These are phyloP conservation scores for Actinomortierella ambigua DNA, from an alignment of 371 early-diverging fungal species.

Conservation along the genomic window DNA sequence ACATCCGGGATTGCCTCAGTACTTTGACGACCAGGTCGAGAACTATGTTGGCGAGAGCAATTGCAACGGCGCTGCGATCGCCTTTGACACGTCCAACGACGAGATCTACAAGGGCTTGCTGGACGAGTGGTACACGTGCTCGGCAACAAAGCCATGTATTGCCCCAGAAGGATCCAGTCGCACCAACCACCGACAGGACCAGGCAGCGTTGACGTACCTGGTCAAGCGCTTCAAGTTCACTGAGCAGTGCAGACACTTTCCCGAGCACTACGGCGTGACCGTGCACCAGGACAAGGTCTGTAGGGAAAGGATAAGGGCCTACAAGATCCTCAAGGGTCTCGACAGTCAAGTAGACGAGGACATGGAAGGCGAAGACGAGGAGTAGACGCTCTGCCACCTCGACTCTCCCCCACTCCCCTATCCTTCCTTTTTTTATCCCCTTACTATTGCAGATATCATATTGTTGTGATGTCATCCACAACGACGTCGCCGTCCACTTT, in stretches of 20 bases:
- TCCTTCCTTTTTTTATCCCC: neutral
- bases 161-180: conserved; percentile 67
- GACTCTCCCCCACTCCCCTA: neutral
- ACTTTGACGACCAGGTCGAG: conserved; percentile 48
- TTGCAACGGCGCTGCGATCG: conserved; percentile 68
- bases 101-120: conserved; percentile 55
- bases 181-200: conserved; percentile 69
- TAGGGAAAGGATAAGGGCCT: conserved; percentile 45
- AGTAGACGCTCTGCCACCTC: conserved; percentile 1
- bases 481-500: no score
- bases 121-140: conserved; percentile 62
- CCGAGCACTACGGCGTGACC: conserved; percentile 58
- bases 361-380: conserved; percentile 10
- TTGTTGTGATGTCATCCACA: no score
- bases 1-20: conserved; percentile 64
- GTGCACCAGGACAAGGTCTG: conserved; percentile 59
- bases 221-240: conserved; percentile 39
- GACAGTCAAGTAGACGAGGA: conserved; percentile 19
- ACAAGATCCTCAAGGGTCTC: conserved; percentile 43
- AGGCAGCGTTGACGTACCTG: conserved; percentile 64
- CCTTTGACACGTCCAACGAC: conserved; percentile 58
- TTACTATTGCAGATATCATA: no score
- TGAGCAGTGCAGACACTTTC: conserved; percentile 40
- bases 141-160: conserved; percentile 58
- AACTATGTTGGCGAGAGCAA: conserved; percentile 55